Evolutionary conservation across 345 rosid genomes (phyloP), one percentile per base, ranked within the genome.

Genomic region (Turnera subulata): DNA sequence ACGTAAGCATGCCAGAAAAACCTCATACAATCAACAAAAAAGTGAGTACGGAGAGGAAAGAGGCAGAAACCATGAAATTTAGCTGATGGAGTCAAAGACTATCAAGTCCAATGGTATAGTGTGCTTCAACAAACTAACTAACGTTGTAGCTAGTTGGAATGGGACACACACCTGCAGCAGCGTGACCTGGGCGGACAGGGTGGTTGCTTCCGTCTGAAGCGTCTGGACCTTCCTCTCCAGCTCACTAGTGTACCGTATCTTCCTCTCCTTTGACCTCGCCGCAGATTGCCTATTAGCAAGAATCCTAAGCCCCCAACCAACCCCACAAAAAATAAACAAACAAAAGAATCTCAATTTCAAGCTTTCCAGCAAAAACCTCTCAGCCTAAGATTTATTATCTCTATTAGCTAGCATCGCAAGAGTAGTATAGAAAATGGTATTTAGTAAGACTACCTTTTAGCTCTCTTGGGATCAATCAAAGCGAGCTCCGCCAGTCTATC

Each of bases 181-280:
- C 4, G 96, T 86, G 70, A 91, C 92, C 75, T 91, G 98, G 2
- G 98, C 98, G n/a, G 98, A 92, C 55, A 92, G 82, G 19, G 86
- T 88, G 26, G 98, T 88, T 20, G 98, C 98, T 79, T 92, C 98
- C 17, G 87, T 82, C 78, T 92, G 98, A 72, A 92, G 96, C 15
- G 98, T 92, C 80, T 86, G 98, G 53, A 92, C 98, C 69, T 88
- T 92, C 85, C 85, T 92, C 78, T 92, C 98, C 55, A 91, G 77
- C 81, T 91, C 98, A 75, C 72, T 62, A 0, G 96, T 84, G 63
- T 91, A 91, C 60, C 87, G 66, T 42, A 78, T 74, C 68, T 88
- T 91, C 80, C 98, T 82, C 84, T 91, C 98, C 81, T 91, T 91
- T 0, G 98, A 91, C 21, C 98, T 77, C 1, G 98, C 98, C 0